Evolutionary conservation across 2,329 filamentous ascomycete genomes (phyloP).

Genomic region (Botrytis hyacinthi): DNA sequence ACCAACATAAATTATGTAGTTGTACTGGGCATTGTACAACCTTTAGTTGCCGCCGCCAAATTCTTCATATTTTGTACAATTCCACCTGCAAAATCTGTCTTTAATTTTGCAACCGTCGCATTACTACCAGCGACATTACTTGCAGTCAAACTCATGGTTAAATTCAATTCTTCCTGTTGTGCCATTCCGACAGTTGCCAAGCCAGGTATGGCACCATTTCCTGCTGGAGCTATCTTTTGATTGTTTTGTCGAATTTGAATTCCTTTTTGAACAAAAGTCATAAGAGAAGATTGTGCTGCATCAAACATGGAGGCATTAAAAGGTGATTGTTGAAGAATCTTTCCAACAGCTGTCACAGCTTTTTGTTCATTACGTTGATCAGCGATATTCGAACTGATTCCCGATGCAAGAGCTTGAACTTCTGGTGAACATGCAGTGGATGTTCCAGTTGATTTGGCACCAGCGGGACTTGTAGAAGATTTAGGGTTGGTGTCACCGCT

Average conservation of each 20-base stretch:
- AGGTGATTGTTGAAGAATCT: constrained; percentile 25
- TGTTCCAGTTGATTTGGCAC: constrained; percentile 12
- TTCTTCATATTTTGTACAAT: constrained; percentile 32
- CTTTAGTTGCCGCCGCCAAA: constrained; percentile 22
- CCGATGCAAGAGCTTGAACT: constrained; percentile 27
- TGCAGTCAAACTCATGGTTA: constrained; percentile 26
- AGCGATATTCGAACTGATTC: constrained; percentile 30
- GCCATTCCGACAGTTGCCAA: constrained; percentile 30
- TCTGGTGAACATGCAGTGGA: constrained; percentile 22
- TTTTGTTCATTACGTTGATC: constrained; percentile 29
- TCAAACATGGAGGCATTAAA: constrained; percentile 26
- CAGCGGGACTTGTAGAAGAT: background rate
- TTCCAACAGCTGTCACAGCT: constrained; percentile 26
- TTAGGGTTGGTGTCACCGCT: background rate
- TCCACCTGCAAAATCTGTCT: constrained; percentile 29
- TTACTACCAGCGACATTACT: constrained; percentile 18
- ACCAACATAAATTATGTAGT: background rate
- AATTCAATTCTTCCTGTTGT: constrained; percentile 28
- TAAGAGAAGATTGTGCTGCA: constrained; percentile 23
- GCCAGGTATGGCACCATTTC: constrained; percentile 27
- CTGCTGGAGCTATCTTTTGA: constrained; percentile 30
- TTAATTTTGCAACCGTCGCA: constrained; percentile 26
- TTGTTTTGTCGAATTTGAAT: constrained; percentile 32
- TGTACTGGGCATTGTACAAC: background rate
- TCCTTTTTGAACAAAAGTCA: constrained; percentile 30